phyloP scores from a whole-genome alignment of 257 asterid genomes.

The Solanum megistacrolobum region DNA sequence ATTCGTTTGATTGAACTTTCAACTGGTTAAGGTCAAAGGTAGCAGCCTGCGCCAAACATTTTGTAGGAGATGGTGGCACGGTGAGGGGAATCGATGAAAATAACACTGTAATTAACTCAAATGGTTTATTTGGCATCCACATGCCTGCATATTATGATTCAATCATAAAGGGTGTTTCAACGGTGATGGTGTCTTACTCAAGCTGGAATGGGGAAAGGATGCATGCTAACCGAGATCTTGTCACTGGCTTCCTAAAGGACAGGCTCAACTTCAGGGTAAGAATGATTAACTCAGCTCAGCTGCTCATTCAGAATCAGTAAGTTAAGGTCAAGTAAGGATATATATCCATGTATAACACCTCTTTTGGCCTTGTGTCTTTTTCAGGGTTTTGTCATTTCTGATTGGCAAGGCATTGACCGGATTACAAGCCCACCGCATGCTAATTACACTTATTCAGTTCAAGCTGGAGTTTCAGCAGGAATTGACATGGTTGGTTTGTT shows the following conservation, averaged over 20 bases:
- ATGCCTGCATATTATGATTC: slow-evolving; percentile 23
- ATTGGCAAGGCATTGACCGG: slow-evolving; percentile 14
- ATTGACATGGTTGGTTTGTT: slow-evolving; percentile 17
- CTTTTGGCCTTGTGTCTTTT: neutral
- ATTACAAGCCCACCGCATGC: slow-evolving; percentile 11
- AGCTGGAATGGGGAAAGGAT: slow-evolving; percentile 26
- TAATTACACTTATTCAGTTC: slow-evolving; percentile 20
- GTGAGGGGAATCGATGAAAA: slow-evolving; percentile 22
- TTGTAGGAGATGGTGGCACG: slow-evolving; percentile 35
- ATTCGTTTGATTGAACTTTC: neutral
- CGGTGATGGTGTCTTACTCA: slow-evolving; percentile 27
- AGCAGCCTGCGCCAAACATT: slow-evolving; percentile 28
- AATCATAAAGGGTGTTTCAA: slow-evolving; percentile 18
- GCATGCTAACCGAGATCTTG: slow-evolving; percentile 23
- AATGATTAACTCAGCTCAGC: neutral
- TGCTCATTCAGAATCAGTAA: neutral
- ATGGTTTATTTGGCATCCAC: slow-evolving; percentile 17
- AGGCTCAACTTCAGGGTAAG: slow-evolving; percentile 14
- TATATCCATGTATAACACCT: neutral
- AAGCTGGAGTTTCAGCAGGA: slow-evolving; percentile 17
- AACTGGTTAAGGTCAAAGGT: slow-evolving; percentile 15
- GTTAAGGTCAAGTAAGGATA: neutral
- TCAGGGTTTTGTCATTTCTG: slow-evolving; percentile 24
- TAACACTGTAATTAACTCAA: slow-evolving; percentile 14
- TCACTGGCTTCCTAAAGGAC: slow-evolving; percentile 21